Conservation (phyloP, 257 asterid genomes). For the Lithospermum erythrorhizon region DNA sequence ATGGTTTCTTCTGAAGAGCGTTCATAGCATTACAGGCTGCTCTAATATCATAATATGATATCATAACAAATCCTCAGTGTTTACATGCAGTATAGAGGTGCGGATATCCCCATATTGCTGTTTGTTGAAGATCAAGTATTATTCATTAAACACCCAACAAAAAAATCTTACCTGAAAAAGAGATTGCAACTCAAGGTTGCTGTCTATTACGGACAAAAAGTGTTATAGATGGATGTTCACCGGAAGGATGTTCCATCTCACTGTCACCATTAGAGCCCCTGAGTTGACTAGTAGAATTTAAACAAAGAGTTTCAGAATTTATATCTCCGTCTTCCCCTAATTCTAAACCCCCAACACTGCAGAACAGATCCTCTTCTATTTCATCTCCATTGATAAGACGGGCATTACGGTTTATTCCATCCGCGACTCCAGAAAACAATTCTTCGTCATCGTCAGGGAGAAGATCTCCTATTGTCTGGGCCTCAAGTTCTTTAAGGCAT, state of each 20-base stretch:
- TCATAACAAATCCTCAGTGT: slow-evolving; percentile 23
- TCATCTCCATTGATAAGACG: slow-evolving; percentile 35
- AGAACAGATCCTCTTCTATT: slow-evolving; percentile 75
- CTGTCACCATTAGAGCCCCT: slow-evolving; percentile 27
- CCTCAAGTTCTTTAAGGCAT: slow-evolving; percentile 90
- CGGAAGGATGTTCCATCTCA: slow-evolving; percentile 68
- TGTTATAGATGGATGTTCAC: slow-evolving; percentile 84
- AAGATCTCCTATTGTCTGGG: slow-evolving; percentile 90
- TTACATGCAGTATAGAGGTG: slow-evolving; percentile 24
- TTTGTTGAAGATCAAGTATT: neutral
- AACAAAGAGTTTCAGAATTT: slow-evolving; percentile 34
- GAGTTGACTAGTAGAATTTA: slow-evolving; percentile 32
- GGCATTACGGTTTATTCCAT: slow-evolving; percentile 48
- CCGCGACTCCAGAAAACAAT: slow-evolving; percentile 83
- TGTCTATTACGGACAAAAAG: slow-evolving; percentile 66
- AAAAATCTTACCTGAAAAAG: slow-evolving; percentile 57
- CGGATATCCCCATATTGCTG: slow-evolving; percentile 25
- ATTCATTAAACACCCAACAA: neutral
- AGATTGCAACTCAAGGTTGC: slow-evolving; percentile 45
- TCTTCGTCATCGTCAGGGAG: slow-evolving; percentile 94
- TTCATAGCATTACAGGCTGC: slow-evolving; percentile 24
- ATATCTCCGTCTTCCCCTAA: slow-evolving; percentile 79
- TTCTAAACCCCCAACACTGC: slow-evolving; percentile 95
- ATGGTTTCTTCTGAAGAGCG: slow-evolving; percentile 53
- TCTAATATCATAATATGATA: slow-evolving; percentile 23